A percentile compares a stretch with the other conserved stretches of the same genome.
These are phyloP conservation scores for Colletotrichum liaoningense DNA, from an alignment of 2,329 filamentous ascomycete genomes.

Conservation along the genomic window DNA sequence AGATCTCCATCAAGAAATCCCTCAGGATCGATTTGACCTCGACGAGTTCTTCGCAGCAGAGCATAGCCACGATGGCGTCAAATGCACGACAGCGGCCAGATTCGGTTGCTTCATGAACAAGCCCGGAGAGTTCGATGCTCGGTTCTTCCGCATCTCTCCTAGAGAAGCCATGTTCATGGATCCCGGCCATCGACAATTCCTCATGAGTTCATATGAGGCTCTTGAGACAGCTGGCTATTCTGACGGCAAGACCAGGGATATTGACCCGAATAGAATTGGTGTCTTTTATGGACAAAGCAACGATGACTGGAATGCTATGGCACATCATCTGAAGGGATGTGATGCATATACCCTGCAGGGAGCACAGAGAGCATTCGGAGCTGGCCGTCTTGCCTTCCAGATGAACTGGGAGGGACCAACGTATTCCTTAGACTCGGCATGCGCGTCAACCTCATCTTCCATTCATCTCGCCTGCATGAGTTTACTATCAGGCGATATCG, in stretches of 20 bases:
- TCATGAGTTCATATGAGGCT: constrained; percentile 49
- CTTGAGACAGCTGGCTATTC: constrained; percentile 42
- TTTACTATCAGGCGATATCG: constrained; percentile 45
- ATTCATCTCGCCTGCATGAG: constrained; percentile 44
- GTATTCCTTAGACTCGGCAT: background rate
- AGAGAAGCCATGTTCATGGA: constrained; percentile 44
- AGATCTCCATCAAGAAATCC: background rate
- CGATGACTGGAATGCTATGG: background rate
- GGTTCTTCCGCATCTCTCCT: constrained; percentile 51
- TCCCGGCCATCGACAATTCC: constrained; percentile 44
- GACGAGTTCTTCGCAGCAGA: background rate
- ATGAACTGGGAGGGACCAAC: background rate
- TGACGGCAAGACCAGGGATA: constrained; percentile 19
- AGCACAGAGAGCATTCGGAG: background rate
- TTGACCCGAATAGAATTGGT: constrained; percentile 41
- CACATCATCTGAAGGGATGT: background rate
- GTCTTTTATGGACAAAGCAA: constrained; percentile 4
- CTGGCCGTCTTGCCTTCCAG: background rate
- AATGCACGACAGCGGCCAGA: background rate
- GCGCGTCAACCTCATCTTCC: background rate
- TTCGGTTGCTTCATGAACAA: constrained; percentile 36
- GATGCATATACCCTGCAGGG: constrained; percentile 12
- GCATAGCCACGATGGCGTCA: background rate
- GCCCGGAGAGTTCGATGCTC: constrained; percentile 47
- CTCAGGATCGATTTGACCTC: background rate